Evolutionary conservation across 2,329 filamentous ascomycete species (phyloP).

Genomic region (Diaporthe sp.): DNA sequence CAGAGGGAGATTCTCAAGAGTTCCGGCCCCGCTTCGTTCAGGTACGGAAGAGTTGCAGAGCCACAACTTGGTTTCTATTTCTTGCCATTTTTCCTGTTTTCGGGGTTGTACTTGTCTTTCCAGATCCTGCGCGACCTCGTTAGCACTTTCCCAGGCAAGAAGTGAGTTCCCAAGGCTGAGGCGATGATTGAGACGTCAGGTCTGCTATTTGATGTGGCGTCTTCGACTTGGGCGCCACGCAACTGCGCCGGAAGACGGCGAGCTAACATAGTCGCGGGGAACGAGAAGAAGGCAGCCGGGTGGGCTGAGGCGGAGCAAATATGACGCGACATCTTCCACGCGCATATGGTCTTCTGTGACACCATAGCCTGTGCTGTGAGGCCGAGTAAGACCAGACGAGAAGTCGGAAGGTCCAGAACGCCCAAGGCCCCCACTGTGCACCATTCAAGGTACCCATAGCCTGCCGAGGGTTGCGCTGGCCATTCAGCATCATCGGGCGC

Average conservation of each 20-base stretch:
- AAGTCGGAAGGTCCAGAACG: not conserved
- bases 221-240: not conserved
- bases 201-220: not conserved
- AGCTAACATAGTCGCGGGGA: not conserved
- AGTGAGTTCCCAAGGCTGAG: conserved; percentile 9
- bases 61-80: conserved; percentile 48
- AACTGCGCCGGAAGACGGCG: not conserved
- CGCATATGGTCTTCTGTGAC: conserved; percentile 25
- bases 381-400: conserved; percentile 5
- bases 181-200: not conserved
- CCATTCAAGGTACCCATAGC: not conserved
- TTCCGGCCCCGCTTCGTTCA: not conserved
- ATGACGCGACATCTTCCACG: conserved; percentile 5
- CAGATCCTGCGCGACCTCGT: conserved; percentile 79
- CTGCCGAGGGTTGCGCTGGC: conserved; percentile 4
- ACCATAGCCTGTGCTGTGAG: conserved; percentile 21
- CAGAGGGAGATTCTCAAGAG: not conserved
- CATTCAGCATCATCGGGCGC: not conserved
- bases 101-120: conserved; percentile 91
- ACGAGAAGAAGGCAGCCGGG: not conserved
- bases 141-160: conserved; percentile 33
- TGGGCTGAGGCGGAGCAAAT: conserved; percentile 1
- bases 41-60: not conserved
- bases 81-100: conserved; percentile 59
- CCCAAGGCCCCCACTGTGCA: not conserved